Base-by-base conservation (phyloP, 2,329 filamentous ascomycete species). In the Hymenoscyphus salicellus region DNA sequence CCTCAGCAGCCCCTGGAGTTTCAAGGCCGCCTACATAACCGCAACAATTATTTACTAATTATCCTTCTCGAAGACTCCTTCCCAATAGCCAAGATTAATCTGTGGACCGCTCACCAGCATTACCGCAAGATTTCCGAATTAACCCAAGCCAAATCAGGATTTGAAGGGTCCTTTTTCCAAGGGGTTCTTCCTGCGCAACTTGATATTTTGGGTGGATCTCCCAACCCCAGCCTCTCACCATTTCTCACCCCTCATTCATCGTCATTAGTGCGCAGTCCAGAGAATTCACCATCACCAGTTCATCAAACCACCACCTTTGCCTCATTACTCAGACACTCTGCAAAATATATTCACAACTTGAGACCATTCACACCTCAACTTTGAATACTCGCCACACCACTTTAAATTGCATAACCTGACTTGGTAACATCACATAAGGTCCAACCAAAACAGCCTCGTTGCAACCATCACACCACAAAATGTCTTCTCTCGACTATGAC, bases 401-500 rank as follows among this genome's bases (percentile, higher is more conserved):
- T 33, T 33, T 23, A 32, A 56, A 30, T 8, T 32, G 20, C 55
- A 33, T 26, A 41, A 23, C 30, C 17, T 33, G 33, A 58, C 20
- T 8, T 57, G 6, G 17, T 26, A 28, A 33, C 55, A 1, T n/a
- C 17, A 4, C 46, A 8, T 56, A 7, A 33, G 30, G 55, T 56
- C 26, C 30, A 30, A 33, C 55, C 14, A 56, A 7, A 56, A 33
- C 55, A 55, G 26, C 52, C 52, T 7, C 11, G 26, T 55, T n/a
- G 52, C 52, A 56, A 38, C 23, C 49, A 55, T n/a, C 46, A 55
- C 36, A 56, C 52, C 57, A 60, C 67, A 63, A 61, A 28, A 75
- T 73, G 73, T 73, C 72, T 26, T 46, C 65, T 32, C 57, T 69
- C 65, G 72, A 75, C 63, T 59, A 70, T 41, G 74, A 75, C 62